Conservation (phyloP, 1,284 basidiomycete species). For the Fomes fomentarius region DNA sequence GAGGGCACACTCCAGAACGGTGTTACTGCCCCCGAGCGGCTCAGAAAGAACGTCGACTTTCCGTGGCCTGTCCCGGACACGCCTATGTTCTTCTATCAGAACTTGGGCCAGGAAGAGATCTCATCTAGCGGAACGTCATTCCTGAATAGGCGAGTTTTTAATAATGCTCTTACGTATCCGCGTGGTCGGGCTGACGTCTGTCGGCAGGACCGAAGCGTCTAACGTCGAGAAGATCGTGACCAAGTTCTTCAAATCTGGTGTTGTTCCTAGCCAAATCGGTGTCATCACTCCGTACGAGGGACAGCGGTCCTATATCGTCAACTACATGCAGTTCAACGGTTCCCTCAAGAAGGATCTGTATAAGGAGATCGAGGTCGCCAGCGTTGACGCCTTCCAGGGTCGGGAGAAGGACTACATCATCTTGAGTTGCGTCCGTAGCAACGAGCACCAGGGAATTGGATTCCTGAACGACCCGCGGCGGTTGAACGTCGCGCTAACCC, state of each 20-base stretch:
- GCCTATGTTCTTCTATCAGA: constrained; percentile 99
- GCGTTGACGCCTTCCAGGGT: constrained; percentile 99
- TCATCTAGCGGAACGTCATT: constrained; percentile 98
- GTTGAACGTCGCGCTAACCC: constrained; percentile 95
- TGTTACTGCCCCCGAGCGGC: constrained; percentile 96
- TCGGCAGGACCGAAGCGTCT: constrained; percentile 89
- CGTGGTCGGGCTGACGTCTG: constrained; percentile 18
- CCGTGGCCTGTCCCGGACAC: constrained; percentile 98
- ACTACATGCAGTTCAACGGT: constrained; percentile 99
- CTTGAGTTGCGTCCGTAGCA: constrained; percentile 97
- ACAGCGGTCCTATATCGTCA: constrained; percentile 98
- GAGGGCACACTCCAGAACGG: constrained; percentile 99
- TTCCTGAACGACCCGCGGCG: constrained; percentile 98
- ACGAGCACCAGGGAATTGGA: constrained; percentile 99
- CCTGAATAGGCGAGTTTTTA: constrained; percentile 75
- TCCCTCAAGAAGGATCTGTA: constrained; percentile 98
- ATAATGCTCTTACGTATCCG: constrained; percentile 18
- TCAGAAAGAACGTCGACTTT: constrained; percentile 98
- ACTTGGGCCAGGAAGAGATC: constrained; percentile 98
- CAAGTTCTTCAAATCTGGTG: constrained; percentile 99
- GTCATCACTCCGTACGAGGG: constrained; percentile 99
- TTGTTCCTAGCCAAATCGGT: constrained; percentile 94
- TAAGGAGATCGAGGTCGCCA: constrained; percentile 99
- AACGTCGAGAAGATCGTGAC: constrained; percentile 99
- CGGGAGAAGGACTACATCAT: constrained; percentile 99